Evolutionary conservation across 2,329 filamentous ascomycete species (phyloP), one percentile per base, ranked within the genome.

Genomic region (Fusarium siculi): DNA sequence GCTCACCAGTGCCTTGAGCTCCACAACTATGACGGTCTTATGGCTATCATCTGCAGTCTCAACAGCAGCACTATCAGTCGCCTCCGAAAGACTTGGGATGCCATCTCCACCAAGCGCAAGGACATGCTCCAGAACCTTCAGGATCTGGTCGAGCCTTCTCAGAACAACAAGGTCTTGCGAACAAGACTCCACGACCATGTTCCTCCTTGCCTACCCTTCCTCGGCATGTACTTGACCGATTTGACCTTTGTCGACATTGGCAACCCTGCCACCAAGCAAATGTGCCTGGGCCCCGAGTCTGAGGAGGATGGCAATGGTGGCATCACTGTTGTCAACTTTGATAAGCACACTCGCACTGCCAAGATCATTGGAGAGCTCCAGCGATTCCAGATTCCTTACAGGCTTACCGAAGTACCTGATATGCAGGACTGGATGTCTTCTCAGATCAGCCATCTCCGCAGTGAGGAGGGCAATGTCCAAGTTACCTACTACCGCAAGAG

Each of bases 361-460:
- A 96, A 95, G 83, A 97, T 98, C 79, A 97, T 99, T 77, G 93
- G 94, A 72, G 96, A 98, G 77, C 89, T 99, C 12, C 96, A 99
- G 81, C 92, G 95, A 23, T 98, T 98, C 85, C 96, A 99, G 82
- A 93, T 97, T 25, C 94, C 95, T 0, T 98, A 98, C 81, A 90
- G 92, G 11, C 88, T 99, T 23, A 88, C 89, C 4, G 93, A 96
- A 79, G 86, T 98, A 8, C 90, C 93, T 1, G 96, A 98, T 77
- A 88, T 99, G 80, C 96, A 98, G 80, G 92, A 96, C 30, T 99
- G 96, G 96, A 90, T 99, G 81, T 90, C 95, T 70, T 88, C 90
- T 28, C 93, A 98, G 81, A 91, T 98, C 56, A 85, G 90, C 52
- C 90, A 92, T 34, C 93, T 98, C 50, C 93, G 93, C 18, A 77